Evolutionary conservation across 2,329 filamentous ascomycete species (phyloP).

Genomic region (Akanthomyces dipterigenus): DNA sequence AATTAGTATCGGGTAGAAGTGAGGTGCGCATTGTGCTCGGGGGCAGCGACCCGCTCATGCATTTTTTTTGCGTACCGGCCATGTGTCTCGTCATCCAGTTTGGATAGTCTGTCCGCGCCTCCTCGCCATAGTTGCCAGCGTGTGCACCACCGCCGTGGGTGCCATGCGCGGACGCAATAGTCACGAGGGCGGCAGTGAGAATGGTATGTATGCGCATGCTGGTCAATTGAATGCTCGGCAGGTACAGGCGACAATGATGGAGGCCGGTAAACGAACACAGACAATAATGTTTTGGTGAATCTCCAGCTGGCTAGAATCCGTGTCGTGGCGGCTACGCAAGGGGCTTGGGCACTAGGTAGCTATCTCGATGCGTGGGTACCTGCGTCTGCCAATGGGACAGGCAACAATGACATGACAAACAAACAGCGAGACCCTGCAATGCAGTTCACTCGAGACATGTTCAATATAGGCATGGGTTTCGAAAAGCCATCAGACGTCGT

Average conservation of each 20-base stretch:
- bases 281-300: neutral
- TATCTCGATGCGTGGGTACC: neutral
- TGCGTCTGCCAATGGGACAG: neutral
- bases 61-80: constrained; percentile 43
- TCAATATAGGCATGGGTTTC: too few relatives aligned
- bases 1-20: neutral
- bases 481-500: too few relatives aligned
- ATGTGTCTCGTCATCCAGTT: constrained; percentile 62
- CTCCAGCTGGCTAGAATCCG: neutral
- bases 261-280: neutral
- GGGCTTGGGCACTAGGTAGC: neutral
- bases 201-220: constrained; percentile 26
- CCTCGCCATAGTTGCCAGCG: constrained; percentile 18
- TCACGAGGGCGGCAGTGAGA: constrained; percentile 32
- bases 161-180: constrained; percentile 45
- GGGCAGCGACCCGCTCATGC: neutral
- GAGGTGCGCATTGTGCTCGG: too few relatives aligned
- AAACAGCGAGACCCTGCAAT: neutral
- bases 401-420: neutral
- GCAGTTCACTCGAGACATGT: too few relatives aligned
- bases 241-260: neutral
- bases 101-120: constrained; percentile 48
- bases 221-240: neutral
- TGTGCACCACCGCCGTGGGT: constrained; percentile 38
- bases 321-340: neutral